Percentiles rank a stretch among this genome's conserved stretches.
phyloP scores from a whole-genome alignment of 116 monocot genomes.

The Phalaenopsis hybrid region DNA sequence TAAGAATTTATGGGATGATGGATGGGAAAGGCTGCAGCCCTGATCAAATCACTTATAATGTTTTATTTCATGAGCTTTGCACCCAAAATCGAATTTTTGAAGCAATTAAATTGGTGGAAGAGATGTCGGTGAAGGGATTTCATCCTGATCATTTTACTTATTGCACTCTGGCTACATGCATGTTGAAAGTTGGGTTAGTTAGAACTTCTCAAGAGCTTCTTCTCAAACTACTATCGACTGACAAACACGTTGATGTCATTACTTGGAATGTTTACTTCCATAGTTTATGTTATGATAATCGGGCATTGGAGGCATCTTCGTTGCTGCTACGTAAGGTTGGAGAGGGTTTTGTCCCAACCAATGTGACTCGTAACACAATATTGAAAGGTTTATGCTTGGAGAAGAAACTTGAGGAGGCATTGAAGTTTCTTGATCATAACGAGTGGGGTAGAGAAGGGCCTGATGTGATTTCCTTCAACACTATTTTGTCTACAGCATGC shows the following conservation, averaged over 20 bases:
- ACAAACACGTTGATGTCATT: slow-evolving; percentile 24
- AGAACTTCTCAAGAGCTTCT: slow-evolving; percentile 26
- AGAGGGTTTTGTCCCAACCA: slow-evolving; percentile 32
- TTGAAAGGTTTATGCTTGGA: slow-evolving; percentile 53
- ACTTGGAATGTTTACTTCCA: slow-evolving; percentile 51
- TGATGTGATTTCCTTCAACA: slow-evolving; percentile 55
- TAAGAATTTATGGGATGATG: slow-evolving; percentile 26
- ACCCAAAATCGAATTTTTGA: slow-evolving; percentile 23
- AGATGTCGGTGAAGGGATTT: slow-evolving; percentile 29
- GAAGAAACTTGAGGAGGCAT: slow-evolving; percentile 30
- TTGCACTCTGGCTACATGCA: slow-evolving; percentile 29
- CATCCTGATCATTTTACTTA: slow-evolving; percentile 34
- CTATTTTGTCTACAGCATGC: slow-evolving; percentile 48
- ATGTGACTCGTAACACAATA: slow-evolving; percentile 47
- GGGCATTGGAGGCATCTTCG: slow-evolving; percentile 19
- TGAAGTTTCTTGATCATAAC: slow-evolving; percentile 27
- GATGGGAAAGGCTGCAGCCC: slow-evolving; percentile 23
- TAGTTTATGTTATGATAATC: slow-evolving; percentile 37
- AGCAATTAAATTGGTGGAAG: slow-evolving; percentile 30
- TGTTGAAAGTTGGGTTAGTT: slow-evolving; percentile 38
- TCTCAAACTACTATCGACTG: slow-evolving; percentile 6
- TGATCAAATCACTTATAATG: slow-evolving; percentile 50
- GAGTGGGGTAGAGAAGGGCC: slow-evolving; percentile 21
- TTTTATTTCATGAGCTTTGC: slow-evolving; percentile 36
- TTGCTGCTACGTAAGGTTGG: slow-evolving; percentile 22